Evolutionary conservation across 768 basidiomycete genomes (phyloP).

Genomic region (Suillus decipiens): DNA sequence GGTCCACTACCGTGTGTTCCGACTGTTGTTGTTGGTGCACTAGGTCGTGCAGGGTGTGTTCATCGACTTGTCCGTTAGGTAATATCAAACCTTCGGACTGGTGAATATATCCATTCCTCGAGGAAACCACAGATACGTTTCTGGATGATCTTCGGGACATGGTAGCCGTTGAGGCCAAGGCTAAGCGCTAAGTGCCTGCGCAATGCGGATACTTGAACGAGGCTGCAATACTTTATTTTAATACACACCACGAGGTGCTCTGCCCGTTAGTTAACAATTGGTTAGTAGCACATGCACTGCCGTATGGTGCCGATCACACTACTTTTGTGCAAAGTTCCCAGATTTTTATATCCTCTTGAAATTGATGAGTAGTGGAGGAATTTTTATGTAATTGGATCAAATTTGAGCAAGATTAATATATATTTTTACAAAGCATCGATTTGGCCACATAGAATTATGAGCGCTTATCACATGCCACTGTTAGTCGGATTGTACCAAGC

Average conservation of each 20-base stretch:
- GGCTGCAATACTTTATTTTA: neutral
- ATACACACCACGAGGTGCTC: neutral
- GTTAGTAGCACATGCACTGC: too few species aligned
- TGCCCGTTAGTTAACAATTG: neutral
- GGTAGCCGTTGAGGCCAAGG: conserved; percentile 2
- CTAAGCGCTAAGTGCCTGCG: conserved; percentile 8
- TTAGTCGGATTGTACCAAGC: too few species aligned
- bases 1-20: conserved; percentile 37
- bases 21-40: conserved; percentile 39
- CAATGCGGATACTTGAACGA: neutral
- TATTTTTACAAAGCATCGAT: too few species aligned
- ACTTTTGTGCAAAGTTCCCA: too few species aligned
- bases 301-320: too few species aligned
- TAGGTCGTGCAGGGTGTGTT: conserved; percentile 48
- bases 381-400: too few species aligned
- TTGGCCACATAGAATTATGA: too few species aligned
- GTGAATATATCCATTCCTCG: conserved; percentile 23
- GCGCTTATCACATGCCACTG: too few species aligned
- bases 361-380: too few species aligned
- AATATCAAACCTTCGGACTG: conserved; percentile 39
- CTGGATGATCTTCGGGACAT: conserved; percentile 22
- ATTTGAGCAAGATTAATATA: too few species aligned
- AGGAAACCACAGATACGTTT: conserved; percentile 24
- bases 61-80: conserved; percentile 47
- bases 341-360: too few species aligned